Evolutionary conservation across 2,329 filamentous ascomycete species (phyloP).

Genomic region (Cercospora sp.): DNA sequence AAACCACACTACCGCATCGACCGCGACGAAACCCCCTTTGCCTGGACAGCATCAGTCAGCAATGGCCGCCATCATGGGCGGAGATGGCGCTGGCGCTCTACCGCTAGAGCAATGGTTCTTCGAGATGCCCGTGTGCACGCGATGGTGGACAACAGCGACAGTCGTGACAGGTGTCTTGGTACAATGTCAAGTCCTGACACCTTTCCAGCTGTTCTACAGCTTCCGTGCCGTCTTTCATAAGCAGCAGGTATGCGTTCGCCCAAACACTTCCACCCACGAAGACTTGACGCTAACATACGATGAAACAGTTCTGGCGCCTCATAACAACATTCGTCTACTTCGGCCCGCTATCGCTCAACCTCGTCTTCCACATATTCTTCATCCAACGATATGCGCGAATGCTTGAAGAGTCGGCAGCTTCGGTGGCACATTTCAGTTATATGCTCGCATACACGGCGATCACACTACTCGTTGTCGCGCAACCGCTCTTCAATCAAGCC

Average conservation of each 20-base stretch:
- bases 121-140: slow-evolving; percentile 94
- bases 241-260: slow-evolving; percentile 67
- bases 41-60: slow-evolving; percentile 7
- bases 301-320: slow-evolving; percentile 84
- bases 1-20: background rate
- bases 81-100: slow-evolving; percentile 56
- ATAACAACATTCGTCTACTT: slow-evolving; percentile 97
- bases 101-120: slow-evolving; percentile 98
- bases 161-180: slow-evolving; percentile 84
- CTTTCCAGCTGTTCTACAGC: slow-evolving; percentile 97
- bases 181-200: slow-evolving; percentile 87
- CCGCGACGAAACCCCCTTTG: background rate
- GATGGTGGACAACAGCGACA: slow-evolving; percentile 95
- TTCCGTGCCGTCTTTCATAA: slow-evolving; percentile 88
- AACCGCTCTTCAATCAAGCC: slow-evolving; percentile 80
- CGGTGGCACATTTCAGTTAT: slow-evolving; percentile 93
- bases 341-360: slow-evolving; percentile 86
- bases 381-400: slow-evolving; percentile 93
- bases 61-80: slow-evolving; percentile 52
- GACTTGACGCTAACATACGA: no score
- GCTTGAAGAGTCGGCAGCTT: slow-evolving; percentile 91
- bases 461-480: slow-evolving; percentile 73
- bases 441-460: slow-evolving; percentile 81
- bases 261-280: no score
- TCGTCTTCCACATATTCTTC: slow-evolving; percentile 98